A percentile compares a stretch with the other conserved stretches of the same genome.
phyloP scores from a whole-genome alignment of 1,284 basidiomycete genomes.

The Naganishia sp. region DNA sequence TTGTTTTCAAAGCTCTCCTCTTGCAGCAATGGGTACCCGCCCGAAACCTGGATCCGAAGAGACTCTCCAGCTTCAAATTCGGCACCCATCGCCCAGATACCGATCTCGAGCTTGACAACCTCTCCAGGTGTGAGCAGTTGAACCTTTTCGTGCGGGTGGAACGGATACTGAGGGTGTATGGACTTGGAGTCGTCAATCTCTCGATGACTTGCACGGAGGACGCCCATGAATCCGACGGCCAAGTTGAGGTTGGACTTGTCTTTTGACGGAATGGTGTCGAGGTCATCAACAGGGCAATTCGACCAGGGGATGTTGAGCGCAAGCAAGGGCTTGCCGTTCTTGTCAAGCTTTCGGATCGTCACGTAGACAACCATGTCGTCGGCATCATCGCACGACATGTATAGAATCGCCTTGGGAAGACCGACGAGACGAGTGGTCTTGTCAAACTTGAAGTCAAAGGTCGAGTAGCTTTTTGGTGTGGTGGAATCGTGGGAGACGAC shows the following conservation, averaged over 20 bases:
- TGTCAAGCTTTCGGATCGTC: slow-evolving; percentile 41
- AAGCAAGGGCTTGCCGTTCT: slow-evolving; percentile 36
- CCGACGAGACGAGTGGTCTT: slow-evolving; percentile 36
- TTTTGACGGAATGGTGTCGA: slow-evolving; percentile 23
- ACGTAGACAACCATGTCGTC: slow-evolving; percentile 42
- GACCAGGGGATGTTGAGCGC: slow-evolving; percentile 37
- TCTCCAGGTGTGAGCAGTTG: slow-evolving; percentile 37
- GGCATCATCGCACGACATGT: slow-evolving; percentile 38
- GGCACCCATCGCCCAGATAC: slow-evolving; percentile 42
- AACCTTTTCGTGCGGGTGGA: slow-evolving; percentile 36
- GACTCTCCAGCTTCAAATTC: slow-evolving; percentile 41
- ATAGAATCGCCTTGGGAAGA: slow-evolving; percentile 37
- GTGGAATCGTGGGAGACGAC: slow-evolving; percentile 33
- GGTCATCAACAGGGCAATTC: slow-evolving; percentile 27
- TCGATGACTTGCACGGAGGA: slow-evolving; percentile 42
- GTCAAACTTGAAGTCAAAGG: slow-evolving; percentile 37
- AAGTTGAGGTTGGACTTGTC: slow-evolving; percentile 36
- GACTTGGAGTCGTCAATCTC: slow-evolving; percentile 28
- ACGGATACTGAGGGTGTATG: slow-evolving; percentile 31
- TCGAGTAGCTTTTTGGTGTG: slow-evolving; percentile 36
- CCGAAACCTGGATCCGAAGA: slow-evolving; percentile 36
- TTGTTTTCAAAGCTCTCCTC: slow-evolving; percentile 33
- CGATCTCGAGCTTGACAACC: slow-evolving; percentile 41
- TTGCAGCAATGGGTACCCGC: slow-evolving; percentile 34
- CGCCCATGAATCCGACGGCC: slow-evolving; percentile 39